phyloP scores from a whole-genome alignment of 164 flowering plant species.

The Cinnamomum chago region DNA sequence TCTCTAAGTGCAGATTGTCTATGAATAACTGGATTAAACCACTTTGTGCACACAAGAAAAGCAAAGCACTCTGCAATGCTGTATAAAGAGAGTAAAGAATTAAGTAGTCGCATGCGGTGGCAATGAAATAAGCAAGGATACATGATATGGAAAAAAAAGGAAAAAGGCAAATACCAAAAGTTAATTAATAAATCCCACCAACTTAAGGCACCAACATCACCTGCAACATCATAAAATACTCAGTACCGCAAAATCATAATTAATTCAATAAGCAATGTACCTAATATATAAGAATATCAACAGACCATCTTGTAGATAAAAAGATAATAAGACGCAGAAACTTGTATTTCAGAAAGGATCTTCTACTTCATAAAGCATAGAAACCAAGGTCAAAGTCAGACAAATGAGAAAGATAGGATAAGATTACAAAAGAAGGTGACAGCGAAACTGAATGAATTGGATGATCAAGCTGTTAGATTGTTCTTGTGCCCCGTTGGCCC shows the following conservation, averaged over 20 bases:
- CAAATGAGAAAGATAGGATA: too few species aligned
- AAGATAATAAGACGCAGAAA: background rate
- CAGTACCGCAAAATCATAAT: background rate
- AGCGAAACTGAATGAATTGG: too few species aligned
- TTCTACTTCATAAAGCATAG: background rate
- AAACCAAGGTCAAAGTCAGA: too few species aligned
- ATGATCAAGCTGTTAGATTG: too few species aligned
- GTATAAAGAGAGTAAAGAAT: conserved; percentile 13
- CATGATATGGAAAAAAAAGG: background rate
- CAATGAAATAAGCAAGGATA: background rate
- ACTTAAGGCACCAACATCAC: conserved; percentile 75
- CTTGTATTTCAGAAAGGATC: background rate
- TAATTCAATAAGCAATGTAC: background rate
- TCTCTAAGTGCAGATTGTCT: conserved; percentile 40
- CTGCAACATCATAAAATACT: conserved; percentile 34
- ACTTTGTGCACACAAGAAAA: conserved; percentile 88
- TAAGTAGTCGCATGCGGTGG: background rate
- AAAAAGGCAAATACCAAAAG: conserved; percentile 53
- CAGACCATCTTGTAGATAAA: background rate
- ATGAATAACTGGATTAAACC: conserved; percentile 89
- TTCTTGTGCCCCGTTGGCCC: too few species aligned
- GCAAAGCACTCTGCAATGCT: conserved; percentile 95
- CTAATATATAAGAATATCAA: background rate
- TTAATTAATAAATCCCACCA: conserved; percentile 97
- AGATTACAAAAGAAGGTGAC: too few species aligned